Percentiles rank a stretch among this genome's conserved stretches.
Evolutionary conservation across 2,329 filamentous ascomycete species (phyloP).

Genomic region (Colletotrichum sansevieriae): DNA sequence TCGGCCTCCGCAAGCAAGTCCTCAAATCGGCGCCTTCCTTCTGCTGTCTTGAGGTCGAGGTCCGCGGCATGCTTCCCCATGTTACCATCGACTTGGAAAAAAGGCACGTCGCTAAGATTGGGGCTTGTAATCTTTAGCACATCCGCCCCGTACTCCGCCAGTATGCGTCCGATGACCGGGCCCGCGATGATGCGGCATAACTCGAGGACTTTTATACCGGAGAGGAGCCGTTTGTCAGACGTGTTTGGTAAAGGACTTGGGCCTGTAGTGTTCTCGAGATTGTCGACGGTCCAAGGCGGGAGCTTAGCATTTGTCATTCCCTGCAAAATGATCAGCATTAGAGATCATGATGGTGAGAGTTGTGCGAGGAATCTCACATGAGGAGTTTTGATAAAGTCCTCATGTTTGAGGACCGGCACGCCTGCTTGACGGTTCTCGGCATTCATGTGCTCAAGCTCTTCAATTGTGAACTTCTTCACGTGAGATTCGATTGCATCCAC

Average conservation of each 20-base stretch:
- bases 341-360: background rate
- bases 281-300: constrained; percentile 63
- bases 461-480: constrained; percentile 65
- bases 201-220: constrained; percentile 80
- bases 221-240: constrained; percentile 52
- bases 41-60: constrained; percentile 69
- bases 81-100: constrained; percentile 80
- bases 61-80: constrained; percentile 77
- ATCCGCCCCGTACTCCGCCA: constrained; percentile 82
- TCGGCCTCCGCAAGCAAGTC: constrained; percentile 72
- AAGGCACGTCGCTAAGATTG: constrained; percentile 76
- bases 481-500: constrained; percentile 70
- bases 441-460: constrained; percentile 71
- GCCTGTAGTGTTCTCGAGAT: constrained; percentile 63
- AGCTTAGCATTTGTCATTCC: constrained; percentile 57
- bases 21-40: constrained; percentile 69
- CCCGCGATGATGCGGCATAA: constrained; percentile 82
- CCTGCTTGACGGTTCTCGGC: constrained; percentile 69
- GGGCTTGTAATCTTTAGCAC: constrained; percentile 80
- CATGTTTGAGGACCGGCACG: constrained; percentile 68
- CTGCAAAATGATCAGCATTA: constrained; percentile 53
- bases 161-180: constrained; percentile 76
- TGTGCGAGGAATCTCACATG: constrained; percentile 48
- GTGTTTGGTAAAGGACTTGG: constrained; percentile 54
- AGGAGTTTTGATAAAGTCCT: constrained; percentile 69